Evolutionary conservation across 2,329 filamentous ascomycete species (phyloP).

Genomic region (Rhinocladiella similis): DNA sequence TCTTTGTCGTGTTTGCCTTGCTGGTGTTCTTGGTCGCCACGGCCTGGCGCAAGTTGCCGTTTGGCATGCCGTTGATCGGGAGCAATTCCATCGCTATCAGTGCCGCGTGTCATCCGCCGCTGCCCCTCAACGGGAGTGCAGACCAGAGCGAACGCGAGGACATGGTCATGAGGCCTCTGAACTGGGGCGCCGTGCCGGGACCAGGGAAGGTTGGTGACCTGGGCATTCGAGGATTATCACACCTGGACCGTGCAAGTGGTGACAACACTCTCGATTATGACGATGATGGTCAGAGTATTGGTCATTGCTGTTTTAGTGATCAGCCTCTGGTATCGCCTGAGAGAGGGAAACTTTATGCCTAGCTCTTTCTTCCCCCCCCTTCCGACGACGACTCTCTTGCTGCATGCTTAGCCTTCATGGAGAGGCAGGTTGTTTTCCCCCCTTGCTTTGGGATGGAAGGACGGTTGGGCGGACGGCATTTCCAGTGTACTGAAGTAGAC

Average conservation of each 20-base stretch:
- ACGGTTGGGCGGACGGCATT: no score
- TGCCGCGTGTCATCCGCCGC: conserved; percentile 35
- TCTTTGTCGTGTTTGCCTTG: conserved; percentile 22
- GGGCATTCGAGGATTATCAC: conserved; percentile 8
- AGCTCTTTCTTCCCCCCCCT: background rate
- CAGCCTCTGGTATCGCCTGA: conserved; percentile 22
- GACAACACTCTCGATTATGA: no score
- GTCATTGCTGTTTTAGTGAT: conserved; percentile 32
- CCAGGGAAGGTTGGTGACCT: conserved; percentile 13
- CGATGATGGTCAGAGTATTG: conserved; percentile 15
- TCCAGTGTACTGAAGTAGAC: no score
- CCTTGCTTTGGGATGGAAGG: no score
- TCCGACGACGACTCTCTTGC: background rate
- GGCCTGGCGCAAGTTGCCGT: conserved; percentile 25
- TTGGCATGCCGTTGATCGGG: conserved; percentile 33
- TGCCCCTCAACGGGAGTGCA: background rate
- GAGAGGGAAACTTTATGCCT: conserved; percentile 27
- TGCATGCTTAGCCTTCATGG: background rate
- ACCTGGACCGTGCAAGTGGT: no score
- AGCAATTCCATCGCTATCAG: conserved; percentile 37
- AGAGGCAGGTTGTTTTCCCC: background rate
- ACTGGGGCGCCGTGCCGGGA: conserved; percentile 29
- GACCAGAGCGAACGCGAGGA: conserved; percentile 22
- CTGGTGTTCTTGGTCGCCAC: conserved; percentile 22
- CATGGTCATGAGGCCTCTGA: conserved; percentile 25